phyloP scores from a whole-genome alignment of 2,329 filamentous ascomycete genomes.

The Didymella arachidicola region DNA sequence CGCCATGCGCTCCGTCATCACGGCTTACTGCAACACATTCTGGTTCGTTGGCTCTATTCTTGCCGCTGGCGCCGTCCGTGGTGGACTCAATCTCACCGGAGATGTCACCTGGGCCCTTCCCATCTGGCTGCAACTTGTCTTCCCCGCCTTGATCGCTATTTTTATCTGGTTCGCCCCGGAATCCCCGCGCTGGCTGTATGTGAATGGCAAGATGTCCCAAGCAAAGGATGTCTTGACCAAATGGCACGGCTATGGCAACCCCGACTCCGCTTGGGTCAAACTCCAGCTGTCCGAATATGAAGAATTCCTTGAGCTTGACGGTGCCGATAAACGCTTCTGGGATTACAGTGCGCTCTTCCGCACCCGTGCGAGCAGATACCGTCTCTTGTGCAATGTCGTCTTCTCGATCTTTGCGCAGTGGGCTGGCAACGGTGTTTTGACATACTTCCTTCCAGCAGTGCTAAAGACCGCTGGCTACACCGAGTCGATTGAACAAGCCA shows the following conservation, averaged over 20 bases:
- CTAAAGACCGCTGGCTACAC: slow-evolving; percentile 3
- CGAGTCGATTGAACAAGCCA: slow-evolving; percentile 1
- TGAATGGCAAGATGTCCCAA: slow-evolving; percentile 63
- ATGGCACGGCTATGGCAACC: slow-evolving; percentile 62
- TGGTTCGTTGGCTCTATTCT: slow-evolving; percentile 62
- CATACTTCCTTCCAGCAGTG: slow-evolving; percentile 1
- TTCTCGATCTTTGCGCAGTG: slow-evolving; percentile 62
- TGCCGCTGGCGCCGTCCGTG: slow-evolving; percentile 60
- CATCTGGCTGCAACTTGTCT: slow-evolving; percentile 44
- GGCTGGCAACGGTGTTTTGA: slow-evolving; percentile 51
- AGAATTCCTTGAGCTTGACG: slow-evolving; percentile 35
- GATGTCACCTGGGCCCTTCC: slow-evolving; percentile 60
- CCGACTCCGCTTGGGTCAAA: slow-evolving; percentile 43
- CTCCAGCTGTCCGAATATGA: slow-evolving; percentile 50
- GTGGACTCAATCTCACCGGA: slow-evolving; percentile 46
- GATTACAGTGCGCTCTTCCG: slow-evolving; percentile 41
- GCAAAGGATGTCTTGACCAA: slow-evolving; percentile 64
- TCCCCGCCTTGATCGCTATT: slow-evolving; percentile 53
- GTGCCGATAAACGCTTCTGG: slow-evolving; percentile 43
- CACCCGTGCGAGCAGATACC: slow-evolving; percentile 60
- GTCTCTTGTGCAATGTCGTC: slow-evolving; percentile 59
- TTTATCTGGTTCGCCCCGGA: slow-evolving; percentile 64
- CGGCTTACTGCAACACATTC: slow-evolving; percentile 64
- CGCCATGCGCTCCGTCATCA: slow-evolving; percentile 66
- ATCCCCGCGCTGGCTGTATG: slow-evolving; percentile 57